These are phyloP conservation scores for Knoxdaviesia capensis DNA, from an alignment of 2,329 filamentous ascomycete species.

Conservation along the genomic window DNA sequence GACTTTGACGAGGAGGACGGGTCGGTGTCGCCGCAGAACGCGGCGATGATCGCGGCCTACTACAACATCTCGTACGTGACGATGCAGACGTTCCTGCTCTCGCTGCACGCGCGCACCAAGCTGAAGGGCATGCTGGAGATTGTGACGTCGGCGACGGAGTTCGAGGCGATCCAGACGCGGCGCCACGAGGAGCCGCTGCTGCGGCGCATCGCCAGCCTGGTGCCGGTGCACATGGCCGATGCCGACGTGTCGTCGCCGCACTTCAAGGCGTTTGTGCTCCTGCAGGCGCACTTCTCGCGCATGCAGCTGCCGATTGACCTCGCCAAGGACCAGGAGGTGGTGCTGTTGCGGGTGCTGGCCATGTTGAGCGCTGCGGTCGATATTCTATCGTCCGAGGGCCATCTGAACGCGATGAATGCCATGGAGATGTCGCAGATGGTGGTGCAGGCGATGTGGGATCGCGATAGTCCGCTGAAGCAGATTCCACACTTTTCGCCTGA, in stretches of 20 bases:
- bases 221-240: slow-evolving; percentile 88
- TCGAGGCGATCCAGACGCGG: slow-evolving; percentile 84
- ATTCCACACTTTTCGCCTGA: slow-evolving; percentile 85
- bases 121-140: slow-evolving; percentile 96
- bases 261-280: slow-evolving; percentile 93
- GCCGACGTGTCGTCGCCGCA: slow-evolving; percentile 80
- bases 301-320: slow-evolving; percentile 94
- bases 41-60: slow-evolving; percentile 95
- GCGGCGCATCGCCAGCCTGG: slow-evolving; percentile 78
- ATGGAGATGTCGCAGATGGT: slow-evolving; percentile 99
- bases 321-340: slow-evolving; percentile 82
- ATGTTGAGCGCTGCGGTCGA: slow-evolving; percentile 85
- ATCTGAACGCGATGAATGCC: slow-evolving; percentile 90
- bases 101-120: slow-evolving; percentile 72
- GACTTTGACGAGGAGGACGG: slow-evolving; percentile 92
- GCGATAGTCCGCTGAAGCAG: slow-evolving; percentile 89
- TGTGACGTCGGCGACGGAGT: slow-evolving; percentile 89
- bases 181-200: slow-evolving; percentile 79
- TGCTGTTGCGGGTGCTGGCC: slow-evolving; percentile 68
- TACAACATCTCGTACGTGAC: slow-evolving; percentile 99
- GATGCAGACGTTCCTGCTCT: slow-evolving; percentile 95
- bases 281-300: slow-evolving; percentile 92
- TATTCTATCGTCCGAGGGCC: slow-evolving; percentile 84
- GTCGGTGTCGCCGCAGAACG: slow-evolving; percentile 71
- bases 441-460: slow-evolving; percentile 97